Evolutionary conservation across 1,284 basidiomycete genomes (phyloP).

Genomic region (Pulveroboletus ridleyi): DNA sequence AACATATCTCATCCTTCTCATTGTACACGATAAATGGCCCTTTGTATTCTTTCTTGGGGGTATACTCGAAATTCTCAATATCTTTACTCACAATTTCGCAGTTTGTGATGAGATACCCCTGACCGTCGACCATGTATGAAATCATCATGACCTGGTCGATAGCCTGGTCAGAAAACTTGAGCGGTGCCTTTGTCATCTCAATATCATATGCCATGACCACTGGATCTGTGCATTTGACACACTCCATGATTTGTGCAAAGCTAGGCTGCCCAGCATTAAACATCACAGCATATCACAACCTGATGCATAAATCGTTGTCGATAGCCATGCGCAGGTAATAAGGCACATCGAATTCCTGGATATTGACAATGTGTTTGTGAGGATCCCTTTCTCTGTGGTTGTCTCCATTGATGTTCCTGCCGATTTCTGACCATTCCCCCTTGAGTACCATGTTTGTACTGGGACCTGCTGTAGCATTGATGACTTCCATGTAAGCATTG

Average conservation of each 20-base stretch:
- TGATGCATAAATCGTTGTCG: conserved; percentile 97
- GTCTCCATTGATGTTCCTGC: conserved; percentile 48
- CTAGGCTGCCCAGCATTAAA: conserved; percentile 85
- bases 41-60: conserved; percentile 97
- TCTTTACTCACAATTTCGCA: conserved; percentile 97
- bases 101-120: conserved; percentile 98
- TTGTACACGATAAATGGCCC: conserved; percentile 98
- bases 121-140: conserved; percentile 97
- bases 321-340: conserved; percentile 99
- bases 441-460: conserved; percentile 72
- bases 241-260: conserved; percentile 79
- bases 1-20: conserved; percentile 85
- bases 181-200: conserved; percentile 97
- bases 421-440: conserved; percentile 62
- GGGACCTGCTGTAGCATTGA: conserved; percentile 74
- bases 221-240: conserved; percentile 98
- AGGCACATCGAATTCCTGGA: conserved; percentile 96
- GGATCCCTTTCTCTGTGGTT: conserved; percentile 77
- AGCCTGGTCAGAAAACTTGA: conserved; percentile 97
- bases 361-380: conserved; percentile 91
- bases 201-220: conserved; percentile 99
- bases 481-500: conserved; percentile 98
- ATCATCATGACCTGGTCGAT: conserved; percentile 99
- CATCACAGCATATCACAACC: conserved; percentile 94
- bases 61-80: conserved; percentile 99